Evolutionary conservation across 345 rosid genomes (phyloP).

Genomic region (Salix udensis): DNA sequence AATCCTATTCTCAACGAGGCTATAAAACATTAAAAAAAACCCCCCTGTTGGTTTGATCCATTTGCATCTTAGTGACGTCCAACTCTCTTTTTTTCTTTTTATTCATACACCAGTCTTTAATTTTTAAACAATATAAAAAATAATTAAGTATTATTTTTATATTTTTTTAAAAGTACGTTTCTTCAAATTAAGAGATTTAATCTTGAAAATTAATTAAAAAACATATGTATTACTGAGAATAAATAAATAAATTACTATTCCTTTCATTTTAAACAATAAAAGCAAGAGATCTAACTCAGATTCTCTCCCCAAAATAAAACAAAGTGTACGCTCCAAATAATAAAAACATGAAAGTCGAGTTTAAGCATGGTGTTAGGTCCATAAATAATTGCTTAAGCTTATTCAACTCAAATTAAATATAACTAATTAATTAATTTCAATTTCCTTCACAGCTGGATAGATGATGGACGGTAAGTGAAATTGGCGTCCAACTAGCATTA

Average conservation of each 20-base stretch:
- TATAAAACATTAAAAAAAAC: too few species aligned
- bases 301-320: neutral
- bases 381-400: neutral
- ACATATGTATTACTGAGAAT: too few species aligned
- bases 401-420: neutral
- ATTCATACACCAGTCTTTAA: too few species aligned
- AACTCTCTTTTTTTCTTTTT: neutral
- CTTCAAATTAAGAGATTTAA: too few species aligned
- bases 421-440: neutral
- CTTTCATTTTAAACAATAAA: too few species aligned
- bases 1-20: neutral
- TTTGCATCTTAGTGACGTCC: neutral
- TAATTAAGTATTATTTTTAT: too few species aligned
- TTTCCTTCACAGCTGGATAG: neutral
- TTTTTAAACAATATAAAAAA: too few species aligned
- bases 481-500: neutral
- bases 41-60: neutral
- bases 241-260: too few species aligned
- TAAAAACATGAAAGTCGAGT: too few species aligned
- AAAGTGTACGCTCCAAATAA: neutral
- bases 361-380: neutral
- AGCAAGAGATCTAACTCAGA: neutral
- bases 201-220: too few species aligned
- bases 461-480: neutral
- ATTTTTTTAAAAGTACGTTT: too few species aligned